A percentile compares a stretch with the other conserved stretches of the same genome.
phyloP scores from a whole-genome alignment of 2,329 filamentous ascomycete genomes.

The Orbilia oligospora region DNA sequence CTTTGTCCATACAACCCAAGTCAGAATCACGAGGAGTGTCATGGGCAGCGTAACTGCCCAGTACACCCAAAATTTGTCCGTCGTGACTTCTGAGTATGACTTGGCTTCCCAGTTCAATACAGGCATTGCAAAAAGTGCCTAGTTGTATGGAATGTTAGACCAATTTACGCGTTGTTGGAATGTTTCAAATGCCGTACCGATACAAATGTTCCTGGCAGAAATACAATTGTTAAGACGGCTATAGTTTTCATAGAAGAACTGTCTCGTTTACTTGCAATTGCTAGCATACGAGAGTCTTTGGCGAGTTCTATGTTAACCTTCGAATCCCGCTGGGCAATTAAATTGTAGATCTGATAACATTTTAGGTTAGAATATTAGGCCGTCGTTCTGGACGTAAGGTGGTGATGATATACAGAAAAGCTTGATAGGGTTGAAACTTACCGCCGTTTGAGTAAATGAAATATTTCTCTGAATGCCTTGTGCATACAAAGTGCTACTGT shows the following conservation, averaged over 20 bases:
- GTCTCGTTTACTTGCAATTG: slow-evolving; percentile 42
- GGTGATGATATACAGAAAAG: too few species aligned
- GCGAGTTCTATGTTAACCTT: slow-evolving; percentile 42
- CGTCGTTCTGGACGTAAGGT: too few species aligned
- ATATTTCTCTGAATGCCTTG: slow-evolving; percentile 35
- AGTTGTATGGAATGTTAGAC: neutral
- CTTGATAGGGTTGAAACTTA: neutral
- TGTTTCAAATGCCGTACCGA: slow-evolving; percentile 11
- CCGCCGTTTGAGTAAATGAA: slow-evolving; percentile 37
- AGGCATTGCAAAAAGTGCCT: slow-evolving; percentile 46
- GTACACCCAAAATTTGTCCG: slow-evolving; percentile 41
- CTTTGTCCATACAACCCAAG: slow-evolving; percentile 32
- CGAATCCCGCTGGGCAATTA: slow-evolving; percentile 32
- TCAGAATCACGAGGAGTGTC: slow-evolving; percentile 15
- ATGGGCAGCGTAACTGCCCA: slow-evolving; percentile 36
- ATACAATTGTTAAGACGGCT: slow-evolving; percentile 34
- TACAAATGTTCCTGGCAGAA: slow-evolving; percentile 42
- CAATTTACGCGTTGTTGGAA: too few species aligned
- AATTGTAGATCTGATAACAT: slow-evolving; percentile 34
- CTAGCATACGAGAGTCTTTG: slow-evolving; percentile 32
- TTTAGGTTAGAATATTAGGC: neutral
- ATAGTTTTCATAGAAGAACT: slow-evolving; percentile 46
- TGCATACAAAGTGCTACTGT: slow-evolving; percentile 30
- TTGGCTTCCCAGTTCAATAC: slow-evolving; percentile 39
- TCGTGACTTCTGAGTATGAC: slow-evolving; percentile 32